Conservation (phyloP, 2,329 filamentous ascomycete genomes). For the Calonectria hawksworthii region DNA sequence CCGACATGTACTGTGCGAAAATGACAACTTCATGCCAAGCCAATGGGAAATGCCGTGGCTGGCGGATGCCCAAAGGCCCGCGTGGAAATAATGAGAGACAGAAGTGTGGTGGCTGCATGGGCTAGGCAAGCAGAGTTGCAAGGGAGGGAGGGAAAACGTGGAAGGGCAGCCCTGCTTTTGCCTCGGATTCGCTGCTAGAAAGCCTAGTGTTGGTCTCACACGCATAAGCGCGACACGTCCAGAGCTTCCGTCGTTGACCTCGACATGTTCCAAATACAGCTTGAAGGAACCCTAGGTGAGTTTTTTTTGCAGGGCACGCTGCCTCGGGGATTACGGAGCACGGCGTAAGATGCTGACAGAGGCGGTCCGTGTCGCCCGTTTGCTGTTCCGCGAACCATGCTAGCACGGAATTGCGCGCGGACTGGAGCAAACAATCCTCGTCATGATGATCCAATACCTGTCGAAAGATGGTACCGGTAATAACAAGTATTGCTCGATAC, state of each 20-base stretch:
- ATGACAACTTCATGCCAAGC: constrained; percentile 18
- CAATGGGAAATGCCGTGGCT: constrained; percentile 33
- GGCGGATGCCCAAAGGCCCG: constrained; percentile 30
- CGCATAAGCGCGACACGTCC: constrained; percentile 22
- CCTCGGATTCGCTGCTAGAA: constrained; percentile 24
- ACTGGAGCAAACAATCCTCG: constrained; percentile 14
- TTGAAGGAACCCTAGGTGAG: neutral
- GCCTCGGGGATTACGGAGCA: constrained; percentile 10
- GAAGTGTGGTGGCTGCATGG: constrained; percentile 39
- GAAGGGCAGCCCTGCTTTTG: constrained; percentile 35
- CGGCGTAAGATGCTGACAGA: constrained; percentile 18
- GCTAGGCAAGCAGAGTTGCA: constrained; percentile 34
- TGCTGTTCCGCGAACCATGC: constrained; percentile 14
- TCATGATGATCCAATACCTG: constrained; percentile 43
- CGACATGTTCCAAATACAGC: constrained; percentile 5
- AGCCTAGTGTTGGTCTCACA: constrained; percentile 27
- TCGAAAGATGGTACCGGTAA: constrained; percentile 13
- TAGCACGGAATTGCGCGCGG: neutral
- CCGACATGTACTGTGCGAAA: constrained; percentile 39
- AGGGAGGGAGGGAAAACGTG: constrained; percentile 45
- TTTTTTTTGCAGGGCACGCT: constrained; percentile 1
- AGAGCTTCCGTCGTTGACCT: constrained; percentile 19
- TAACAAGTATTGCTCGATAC: constrained; percentile 33
- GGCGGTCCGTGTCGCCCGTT: constrained; percentile 15
- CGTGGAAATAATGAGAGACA: constrained; percentile 28